These are phyloP conservation scores for Eucalyptus microcorys DNA, from an alignment of 345 rosid species.

Conservation along the genomic window DNA sequence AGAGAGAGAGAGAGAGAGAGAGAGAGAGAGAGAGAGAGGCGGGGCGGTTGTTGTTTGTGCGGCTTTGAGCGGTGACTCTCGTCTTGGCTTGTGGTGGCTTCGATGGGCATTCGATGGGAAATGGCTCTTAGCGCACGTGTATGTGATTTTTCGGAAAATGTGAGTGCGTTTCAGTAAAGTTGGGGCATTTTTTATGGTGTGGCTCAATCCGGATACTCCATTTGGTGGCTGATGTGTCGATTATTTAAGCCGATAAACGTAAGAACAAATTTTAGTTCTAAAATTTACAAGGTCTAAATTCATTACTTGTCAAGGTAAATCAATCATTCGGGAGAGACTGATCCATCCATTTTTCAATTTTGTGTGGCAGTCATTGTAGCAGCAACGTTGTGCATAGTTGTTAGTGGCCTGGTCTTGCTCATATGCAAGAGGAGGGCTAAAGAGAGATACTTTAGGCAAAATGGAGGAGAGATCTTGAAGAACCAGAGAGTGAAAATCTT, in stretches of 20 bases:
- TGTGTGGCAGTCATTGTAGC: background rate
- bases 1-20: too few species aligned
- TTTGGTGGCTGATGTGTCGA: background rate
- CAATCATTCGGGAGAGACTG: background rate
- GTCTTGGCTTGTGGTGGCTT: too few species aligned
- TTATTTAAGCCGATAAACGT: fast-evolving
- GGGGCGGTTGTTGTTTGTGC: too few species aligned
- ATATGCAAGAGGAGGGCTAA: background rate
- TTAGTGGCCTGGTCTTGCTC: background rate
- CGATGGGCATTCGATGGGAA: too few species aligned
- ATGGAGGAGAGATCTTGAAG: background rate
- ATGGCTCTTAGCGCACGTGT: too few species aligned
- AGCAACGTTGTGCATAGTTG: fast-evolving
- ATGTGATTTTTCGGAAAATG: too few species aligned
- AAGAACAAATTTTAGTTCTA: background rate
- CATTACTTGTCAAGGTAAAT: background rate
- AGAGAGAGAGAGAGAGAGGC: too few species aligned
- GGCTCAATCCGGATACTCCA: background rate
- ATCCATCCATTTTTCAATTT: background rate
- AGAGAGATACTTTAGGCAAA: background rate
- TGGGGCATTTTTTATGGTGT: background rate
- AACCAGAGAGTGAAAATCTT: background rate
- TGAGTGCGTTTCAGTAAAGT: too few species aligned
- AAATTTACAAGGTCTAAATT: background rate
- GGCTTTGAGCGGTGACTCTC: too few species aligned